phyloP scores from a whole-genome alignment of 2,329 filamentous ascomycete species.

The Coleophoma cylindrospora region DNA sequence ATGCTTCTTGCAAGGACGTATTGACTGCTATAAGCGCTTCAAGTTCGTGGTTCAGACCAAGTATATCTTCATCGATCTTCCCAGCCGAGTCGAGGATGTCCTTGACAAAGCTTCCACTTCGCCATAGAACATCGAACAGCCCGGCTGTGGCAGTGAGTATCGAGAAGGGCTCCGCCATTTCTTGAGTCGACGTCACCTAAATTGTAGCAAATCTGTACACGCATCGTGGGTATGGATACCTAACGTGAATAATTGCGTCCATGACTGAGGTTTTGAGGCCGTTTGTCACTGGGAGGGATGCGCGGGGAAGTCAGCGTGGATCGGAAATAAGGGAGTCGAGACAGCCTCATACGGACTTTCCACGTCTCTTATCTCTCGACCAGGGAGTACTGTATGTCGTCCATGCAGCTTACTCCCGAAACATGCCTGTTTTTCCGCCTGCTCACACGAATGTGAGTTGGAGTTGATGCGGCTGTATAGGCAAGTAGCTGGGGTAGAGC shows the following conservation, averaged over 20 bases:
- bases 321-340: too few relatives aligned
- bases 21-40: neutral
- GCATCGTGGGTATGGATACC: neutral
- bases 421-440: too few relatives aligned
- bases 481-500: too few relatives aligned
- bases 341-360: too few relatives aligned
- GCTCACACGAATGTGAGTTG: too few relatives aligned
- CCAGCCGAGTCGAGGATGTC: neutral
- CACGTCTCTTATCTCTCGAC: too few relatives aligned
- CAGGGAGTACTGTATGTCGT: too few relatives aligned
- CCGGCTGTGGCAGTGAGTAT: neutral
- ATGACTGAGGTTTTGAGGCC: too few relatives aligned
- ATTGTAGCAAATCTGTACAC: constrained; percentile 5
- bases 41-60: neutral
- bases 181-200: neutral
- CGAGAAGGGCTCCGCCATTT: neutral
- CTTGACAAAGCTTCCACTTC: neutral
- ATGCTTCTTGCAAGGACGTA: neutral
- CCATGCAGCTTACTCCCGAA: too few relatives aligned
- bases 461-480: too few relatives aligned
- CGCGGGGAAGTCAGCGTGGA: too few relatives aligned
- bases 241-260: neutral
- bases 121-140: neutral
- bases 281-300: too few relatives aligned
- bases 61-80: neutral